Evolutionary conservation across 73 alveolate genomes (phyloP), one percentile per base, ranked within the genome.

Genomic region (Tetrahymena thermophila): DNA sequence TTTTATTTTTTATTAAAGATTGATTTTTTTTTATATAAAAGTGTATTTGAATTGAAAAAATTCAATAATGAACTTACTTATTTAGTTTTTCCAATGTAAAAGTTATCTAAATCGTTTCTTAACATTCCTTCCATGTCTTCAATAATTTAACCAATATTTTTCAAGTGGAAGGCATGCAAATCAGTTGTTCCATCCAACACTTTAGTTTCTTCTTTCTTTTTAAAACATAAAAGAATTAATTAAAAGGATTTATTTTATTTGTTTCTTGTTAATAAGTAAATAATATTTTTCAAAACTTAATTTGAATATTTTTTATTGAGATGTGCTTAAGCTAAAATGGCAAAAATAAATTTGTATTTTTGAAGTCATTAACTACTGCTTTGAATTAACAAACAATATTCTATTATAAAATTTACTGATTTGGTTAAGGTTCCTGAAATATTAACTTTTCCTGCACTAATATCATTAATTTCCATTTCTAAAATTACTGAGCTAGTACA

Each of bases 41-140:
- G 55, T 11, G 11, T 9, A 9, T 9, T 42, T 6, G 11, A 42
- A 42, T 42, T 42, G 11, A 42, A 11, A 42, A 42, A 42, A 9
- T 9, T 42, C 11, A 11, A 42, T 42, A 9, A 11, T 10, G 85
- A 56, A 71, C 0, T 35, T 95, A 95, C 97, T 85, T 95, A 93
- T 95, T 50, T 95, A 28, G 97, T 95, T 89, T 95, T 95, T 44
- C 97, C 97, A 85, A 95, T 84, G 83, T 95, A 95, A 50, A 95
- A 35, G 35, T 56, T 89, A 89, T 95, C 97, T 34, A 95, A 55
- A 84, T 85, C 50, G 1, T 94, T 55, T 19, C 97, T 89, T 10
- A 95, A 57, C 17, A 43, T 85, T 17, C 95, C 55, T 89, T 95
- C 97, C 35, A 85, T 40, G 34, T 95, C 97, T 57, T 95, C 97